Conservation (phyloP, 2,329 filamentous ascomycete genomes). For the Clonostachys sp. region DNA sequence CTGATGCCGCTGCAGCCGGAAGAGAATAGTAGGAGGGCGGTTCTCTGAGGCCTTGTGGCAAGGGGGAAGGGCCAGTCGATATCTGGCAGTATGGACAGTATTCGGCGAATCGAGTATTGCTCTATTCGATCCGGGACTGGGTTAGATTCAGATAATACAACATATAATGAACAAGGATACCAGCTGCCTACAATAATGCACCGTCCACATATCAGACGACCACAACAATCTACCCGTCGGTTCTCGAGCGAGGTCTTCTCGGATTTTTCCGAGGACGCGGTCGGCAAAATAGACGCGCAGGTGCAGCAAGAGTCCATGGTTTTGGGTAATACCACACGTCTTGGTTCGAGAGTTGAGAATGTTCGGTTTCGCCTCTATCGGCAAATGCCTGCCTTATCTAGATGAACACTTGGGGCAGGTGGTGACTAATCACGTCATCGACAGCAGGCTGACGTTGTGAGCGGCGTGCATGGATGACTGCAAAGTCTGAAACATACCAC, state of each 20-base stretch:
- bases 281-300: constrained; percentile 58
- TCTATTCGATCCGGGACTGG: constrained; percentile 21
- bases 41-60: constrained; percentile 60
- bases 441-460: no score
- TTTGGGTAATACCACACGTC: neutral
- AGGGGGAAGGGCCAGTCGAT: constrained; percentile 49
- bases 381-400: no score
- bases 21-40: constrained; percentile 59
- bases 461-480: no score
- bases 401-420: no score
- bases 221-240: constrained; percentile 64
- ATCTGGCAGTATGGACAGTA: constrained; percentile 77
- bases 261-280: constrained; percentile 51
- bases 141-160: neutral
- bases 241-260: constrained; percentile 46
- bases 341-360: no score
- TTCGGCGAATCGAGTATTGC: constrained; percentile 62
- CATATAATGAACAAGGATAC: neutral
- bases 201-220: constrained; percentile 63
- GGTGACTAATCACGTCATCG: no score
- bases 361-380: no score
- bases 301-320: constrained; percentile 59
- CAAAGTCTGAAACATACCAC: no score
- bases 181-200: constrained; percentile 56
- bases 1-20: constrained; percentile 22